A percentile compares a stretch with the other conserved stretches of the same genome.
These are phyloP conservation scores for Exophiala phaeomuriformis DNA, from an alignment of 2,329 filamentous ascomycete genomes.

Conservation along the genomic window DNA sequence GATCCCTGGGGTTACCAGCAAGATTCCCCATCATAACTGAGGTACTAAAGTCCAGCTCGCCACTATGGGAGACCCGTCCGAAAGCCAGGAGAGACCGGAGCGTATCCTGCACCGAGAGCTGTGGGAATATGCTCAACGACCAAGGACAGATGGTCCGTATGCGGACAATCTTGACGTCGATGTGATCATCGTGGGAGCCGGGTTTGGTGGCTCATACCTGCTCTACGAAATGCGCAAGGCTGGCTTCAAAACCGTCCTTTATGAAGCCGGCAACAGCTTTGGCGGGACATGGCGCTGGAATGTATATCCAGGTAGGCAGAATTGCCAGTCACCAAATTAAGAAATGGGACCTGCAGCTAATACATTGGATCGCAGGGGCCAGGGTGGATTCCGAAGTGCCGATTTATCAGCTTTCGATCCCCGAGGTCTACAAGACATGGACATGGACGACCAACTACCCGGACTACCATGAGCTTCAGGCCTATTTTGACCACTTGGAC, in stretches of 20 bases:
- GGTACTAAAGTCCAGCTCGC: not conserved
- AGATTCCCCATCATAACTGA: not conserved
- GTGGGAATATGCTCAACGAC: constrained; percentile 15
- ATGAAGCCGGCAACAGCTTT: constrained; percentile 46
- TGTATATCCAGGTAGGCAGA: constrained; percentile 30
- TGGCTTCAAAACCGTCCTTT: constrained; percentile 45
- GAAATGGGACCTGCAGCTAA: not conserved
- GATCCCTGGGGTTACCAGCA: not conserved
- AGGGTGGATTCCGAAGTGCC: constrained; percentile 43
- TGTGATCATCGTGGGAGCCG: constrained; percentile 29
- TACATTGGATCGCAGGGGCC: constrained; percentile 31
- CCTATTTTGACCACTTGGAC: constrained; percentile 45
- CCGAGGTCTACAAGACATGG: constrained; percentile 39
- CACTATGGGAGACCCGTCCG: constrained; percentile 20
- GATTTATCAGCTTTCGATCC: constrained; percentile 43
- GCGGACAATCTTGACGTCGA: constrained; percentile 26
- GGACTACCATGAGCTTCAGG: constrained; percentile 35
- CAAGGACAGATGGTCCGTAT: constrained; percentile 19
- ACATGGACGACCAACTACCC: constrained; percentile 32
- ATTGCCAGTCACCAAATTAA: not conserved
- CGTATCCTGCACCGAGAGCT: constrained; percentile 17
- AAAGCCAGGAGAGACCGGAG: constrained; percentile 15
- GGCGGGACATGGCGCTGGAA: constrained; percentile 36
- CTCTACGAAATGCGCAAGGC: constrained; percentile 48
- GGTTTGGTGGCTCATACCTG: constrained; percentile 42